These are phyloP conservation scores for Leccinum barrowsii DNA, from an alignment of 768 basidiomycete species.

Conservation along the genomic window DNA sequence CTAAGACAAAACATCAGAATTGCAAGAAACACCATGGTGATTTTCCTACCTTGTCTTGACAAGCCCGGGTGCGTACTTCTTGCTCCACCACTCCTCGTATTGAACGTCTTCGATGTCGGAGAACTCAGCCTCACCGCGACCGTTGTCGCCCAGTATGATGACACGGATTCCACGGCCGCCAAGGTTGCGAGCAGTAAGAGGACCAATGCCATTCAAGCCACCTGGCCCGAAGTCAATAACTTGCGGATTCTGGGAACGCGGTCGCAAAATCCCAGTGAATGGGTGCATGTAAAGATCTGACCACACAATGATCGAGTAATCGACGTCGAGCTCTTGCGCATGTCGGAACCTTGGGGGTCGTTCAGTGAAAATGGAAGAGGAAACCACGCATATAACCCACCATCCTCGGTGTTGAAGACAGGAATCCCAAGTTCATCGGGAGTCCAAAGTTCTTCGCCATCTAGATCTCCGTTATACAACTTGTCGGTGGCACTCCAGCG, in stretches of 20 bases:
- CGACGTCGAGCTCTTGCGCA: slow-evolving; percentile 62
- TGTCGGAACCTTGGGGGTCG: slow-evolving; percentile 64
- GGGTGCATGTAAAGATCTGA: slow-evolving; percentile 83
- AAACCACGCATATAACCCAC: slow-evolving; percentile 42
- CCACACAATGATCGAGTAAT: slow-evolving; percentile 87
- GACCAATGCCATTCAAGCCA: slow-evolving; percentile 86
- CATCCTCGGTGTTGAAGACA: slow-evolving; percentile 91
- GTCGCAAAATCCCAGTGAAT: slow-evolving; percentile 94
- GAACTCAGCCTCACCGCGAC: slow-evolving; percentile 86
- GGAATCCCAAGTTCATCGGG: slow-evolving; percentile 69
- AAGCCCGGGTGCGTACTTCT: slow-evolving; percentile 79
- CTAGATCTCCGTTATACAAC: slow-evolving; percentile 71
- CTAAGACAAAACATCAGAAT: slow-evolving; percentile 35
- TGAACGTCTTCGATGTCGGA: slow-evolving; percentile 64
- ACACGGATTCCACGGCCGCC: slow-evolving; percentile 88
- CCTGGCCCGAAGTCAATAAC: slow-evolving; percentile 97
- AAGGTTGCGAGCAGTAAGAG: slow-evolving; percentile 79
- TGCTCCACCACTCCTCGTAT: slow-evolving; percentile 87
- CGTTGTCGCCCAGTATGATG: slow-evolving; percentile 83
- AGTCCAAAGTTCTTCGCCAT: slow-evolving; percentile 73
- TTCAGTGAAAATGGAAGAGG: slow-evolving; percentile 21
- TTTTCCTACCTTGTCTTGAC: slow-evolving; percentile 79
- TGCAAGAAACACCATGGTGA: not conserved
- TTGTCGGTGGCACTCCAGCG: slow-evolving; percentile 67
- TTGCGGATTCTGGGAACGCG: slow-evolving; percentile 83